Evolutionary conservation across 2,329 filamentous ascomycete genomes (phyloP), one percentile per base, ranked within the genome.

Genomic region (Calonectria hawksworthii): DNA sequence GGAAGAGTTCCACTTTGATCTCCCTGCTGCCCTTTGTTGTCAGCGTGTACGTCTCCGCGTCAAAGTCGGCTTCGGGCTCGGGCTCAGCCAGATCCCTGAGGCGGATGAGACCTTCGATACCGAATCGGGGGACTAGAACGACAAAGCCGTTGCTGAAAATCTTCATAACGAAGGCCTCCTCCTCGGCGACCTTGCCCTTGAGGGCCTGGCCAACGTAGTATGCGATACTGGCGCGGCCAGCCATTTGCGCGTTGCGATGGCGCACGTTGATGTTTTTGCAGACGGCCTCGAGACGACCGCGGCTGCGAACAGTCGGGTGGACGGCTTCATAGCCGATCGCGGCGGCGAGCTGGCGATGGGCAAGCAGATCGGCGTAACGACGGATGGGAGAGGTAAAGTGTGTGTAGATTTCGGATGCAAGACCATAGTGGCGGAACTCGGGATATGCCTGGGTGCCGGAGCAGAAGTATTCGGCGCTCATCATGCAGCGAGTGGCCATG

Each of bases 241-340:
- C 97, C 86, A 98, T 94, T 86, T 99, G 97, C 38, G 97, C 97
- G 85, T 99, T 99, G 82, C 97, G 95, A 85, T 99, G 97, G 10
- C 97, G 93, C 73, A 97, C 93, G 85, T 99, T 99, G 90, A 99
- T 98, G 87, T 99, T 99, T 86, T 96, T 96, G 90, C 97, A 99
- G 30, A 99, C 95, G 72, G 93, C 94, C 85, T 99, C 96, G 71
- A 99, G 93, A 80, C 96, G 95, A 78, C 93, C 92, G 77, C 95
- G 94, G 79, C 94, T 95, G 82, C 95, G 94, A 73, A 98, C 91
- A 61, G 93, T 93, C 10, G 95, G 90, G 83, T 98, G 94, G n/a
- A 97, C 90, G 50, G 93, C 89, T 87, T 96, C 96, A 88, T 99
- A 99, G 74, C 94, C 95, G 82, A 99, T 99, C 36, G 97, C 96